phyloP scores from a whole-genome alignment of 2,329 filamentous ascomycete species.

The Sarocladium strictum region DNA sequence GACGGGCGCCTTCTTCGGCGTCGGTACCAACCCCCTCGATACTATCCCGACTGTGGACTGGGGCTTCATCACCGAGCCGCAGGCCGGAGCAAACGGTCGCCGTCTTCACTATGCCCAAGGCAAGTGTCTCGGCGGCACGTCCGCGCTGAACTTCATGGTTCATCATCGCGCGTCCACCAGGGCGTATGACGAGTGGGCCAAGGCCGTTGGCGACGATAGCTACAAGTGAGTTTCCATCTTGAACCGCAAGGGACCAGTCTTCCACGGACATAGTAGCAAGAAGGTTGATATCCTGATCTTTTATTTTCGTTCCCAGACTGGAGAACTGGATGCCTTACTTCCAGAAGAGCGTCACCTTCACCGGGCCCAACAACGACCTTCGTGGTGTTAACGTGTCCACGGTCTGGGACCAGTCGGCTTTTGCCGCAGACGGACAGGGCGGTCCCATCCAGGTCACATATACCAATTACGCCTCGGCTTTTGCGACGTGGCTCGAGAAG shows the following conservation, averaged over 20 bases:
- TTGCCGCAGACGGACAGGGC: slow-evolving; percentile 14
- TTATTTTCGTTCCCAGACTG: slow-evolving; percentile 10
- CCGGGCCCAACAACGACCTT: slow-evolving; percentile 18
- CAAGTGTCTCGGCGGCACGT: slow-evolving; percentile 31
- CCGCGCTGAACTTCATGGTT: slow-evolving; percentile 30
- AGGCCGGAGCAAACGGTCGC: slow-evolving; percentile 16
- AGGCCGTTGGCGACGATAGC: slow-evolving; percentile 22
- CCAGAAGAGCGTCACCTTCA: slow-evolving; percentile 20
- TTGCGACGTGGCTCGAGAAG: slow-evolving; percentile 17
- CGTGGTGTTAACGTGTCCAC: slow-evolving; percentile 18
- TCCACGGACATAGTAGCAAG: no score
- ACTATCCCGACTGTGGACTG: slow-evolving; percentile 17
- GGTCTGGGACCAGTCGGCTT: slow-evolving; percentile 20
- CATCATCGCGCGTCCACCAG: slow-evolving; percentile 25
- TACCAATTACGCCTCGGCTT: slow-evolving; percentile 20
- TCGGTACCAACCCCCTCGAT: slow-evolving; percentile 17
- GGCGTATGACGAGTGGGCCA: slow-evolving; percentile 23
- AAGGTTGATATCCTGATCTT: no score
- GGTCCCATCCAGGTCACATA: slow-evolving; percentile 22
- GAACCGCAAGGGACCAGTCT: no score
- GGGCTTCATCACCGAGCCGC: slow-evolving; percentile 21
- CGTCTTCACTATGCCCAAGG: slow-evolving; percentile 30
- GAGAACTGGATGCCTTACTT: slow-evolving; percentile 22
- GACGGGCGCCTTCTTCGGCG: slow-evolving; percentile 16
- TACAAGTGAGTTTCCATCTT: slow-evolving; percentile 15